Percentiles rank a stretch among this genome's conserved stretches.
Conservation (phyloP, 768 basidiomycete species). For the Podaxis mareebaensis region DNA sequence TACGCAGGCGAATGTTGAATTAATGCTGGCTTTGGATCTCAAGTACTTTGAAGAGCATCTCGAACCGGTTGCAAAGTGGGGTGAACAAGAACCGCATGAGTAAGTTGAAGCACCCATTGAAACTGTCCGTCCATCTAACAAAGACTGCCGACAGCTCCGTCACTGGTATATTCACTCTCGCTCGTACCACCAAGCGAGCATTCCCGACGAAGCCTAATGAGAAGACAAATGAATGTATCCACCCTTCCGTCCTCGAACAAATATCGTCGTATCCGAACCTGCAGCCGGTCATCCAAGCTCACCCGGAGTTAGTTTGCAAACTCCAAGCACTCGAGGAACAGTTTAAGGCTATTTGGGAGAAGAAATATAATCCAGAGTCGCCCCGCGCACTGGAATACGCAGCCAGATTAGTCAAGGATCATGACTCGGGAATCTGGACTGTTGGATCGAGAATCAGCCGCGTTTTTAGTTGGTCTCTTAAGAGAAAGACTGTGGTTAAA, state of each 20-base stretch:
- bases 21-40: slow-evolving; percentile 57
- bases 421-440: slow-evolving; percentile 4
- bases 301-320: slow-evolving; percentile 43
- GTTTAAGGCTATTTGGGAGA: slow-evolving; percentile 45
- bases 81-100: slow-evolving; percentile 63
- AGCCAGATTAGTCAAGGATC: slow-evolving; percentile 17
- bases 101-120: slow-evolving; percentile 32
- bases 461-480: not conserved
- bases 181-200: slow-evolving; percentile 44
- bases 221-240: slow-evolving; percentile 59
- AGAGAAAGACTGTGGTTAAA: not conserved
- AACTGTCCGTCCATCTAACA: not conserved
- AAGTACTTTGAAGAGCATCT: slow-evolving; percentile 51
- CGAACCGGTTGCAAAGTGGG: slow-evolving; percentile 59
- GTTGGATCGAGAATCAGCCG: slow-evolving; percentile 13
- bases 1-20: slow-evolving; percentile 53
- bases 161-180: slow-evolving; percentile 55
- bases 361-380: slow-evolving; percentile 32
- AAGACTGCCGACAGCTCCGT: slow-evolving; percentile 37
- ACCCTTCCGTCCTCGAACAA: slow-evolving; percentile 59
- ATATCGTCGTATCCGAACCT: slow-evolving; percentile 33
- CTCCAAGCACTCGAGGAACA: slow-evolving; percentile 56
- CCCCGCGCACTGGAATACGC: slow-evolving; percentile 23
- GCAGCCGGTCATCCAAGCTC: slow-evolving; percentile 32
- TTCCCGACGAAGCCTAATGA: slow-evolving; percentile 46